Conservation (phyloP, 192 early-diverging fungal species). For the Spinellus fusiger region DNA sequence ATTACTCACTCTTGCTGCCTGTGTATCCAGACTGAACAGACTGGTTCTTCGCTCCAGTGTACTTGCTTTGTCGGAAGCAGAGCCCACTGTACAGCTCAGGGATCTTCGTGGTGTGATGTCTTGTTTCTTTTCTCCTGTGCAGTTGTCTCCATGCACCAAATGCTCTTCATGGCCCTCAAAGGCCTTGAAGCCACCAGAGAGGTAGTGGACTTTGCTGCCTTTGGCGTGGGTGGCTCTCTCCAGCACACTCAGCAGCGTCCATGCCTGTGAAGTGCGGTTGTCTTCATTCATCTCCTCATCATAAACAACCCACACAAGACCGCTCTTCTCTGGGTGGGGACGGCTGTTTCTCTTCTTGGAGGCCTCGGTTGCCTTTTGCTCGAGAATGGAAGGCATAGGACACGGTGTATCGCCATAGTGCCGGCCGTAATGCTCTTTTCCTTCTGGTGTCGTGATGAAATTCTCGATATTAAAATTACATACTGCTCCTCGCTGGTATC, state of each 20-base stretch:
- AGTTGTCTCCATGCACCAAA: background rate
- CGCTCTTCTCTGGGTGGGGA: background rate
- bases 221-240: conserved; percentile 20
- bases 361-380: conserved; percentile 11
- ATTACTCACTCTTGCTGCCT: conserved; percentile 20
- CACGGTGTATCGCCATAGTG: background rate
- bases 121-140: background rate
- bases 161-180: conserved; percentile 22
- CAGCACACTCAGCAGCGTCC: conserved; percentile 46
- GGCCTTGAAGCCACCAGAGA: conserved; percentile 46
- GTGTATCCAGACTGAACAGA: conserved; percentile 33
- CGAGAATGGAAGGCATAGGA: conserved; percentile 7
- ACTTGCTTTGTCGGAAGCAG: background rate
- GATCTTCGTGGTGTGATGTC: conserved; percentile 7
- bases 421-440: conserved; percentile 34
- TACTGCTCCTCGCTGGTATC: conserved; percentile 48
- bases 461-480: conserved; percentile 45
- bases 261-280: conserved; percentile 37
- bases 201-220: conserved; percentile 26
- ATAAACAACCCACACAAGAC: conserved; percentile 30
- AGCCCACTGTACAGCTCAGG: conserved; percentile 11
- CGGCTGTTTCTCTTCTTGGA: conserved; percentile 3
- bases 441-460: conserved; percentile 50
- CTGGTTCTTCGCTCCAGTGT: conserved; percentile 19
- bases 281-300: conserved; percentile 42